Percentiles rank a stretch among this genome's conserved stretches.
These are phyloP conservation scores for Amanita pallidorosea DNA, from an alignment of 768 basidiomycete genomes.

Conservation along the genomic window DNA sequence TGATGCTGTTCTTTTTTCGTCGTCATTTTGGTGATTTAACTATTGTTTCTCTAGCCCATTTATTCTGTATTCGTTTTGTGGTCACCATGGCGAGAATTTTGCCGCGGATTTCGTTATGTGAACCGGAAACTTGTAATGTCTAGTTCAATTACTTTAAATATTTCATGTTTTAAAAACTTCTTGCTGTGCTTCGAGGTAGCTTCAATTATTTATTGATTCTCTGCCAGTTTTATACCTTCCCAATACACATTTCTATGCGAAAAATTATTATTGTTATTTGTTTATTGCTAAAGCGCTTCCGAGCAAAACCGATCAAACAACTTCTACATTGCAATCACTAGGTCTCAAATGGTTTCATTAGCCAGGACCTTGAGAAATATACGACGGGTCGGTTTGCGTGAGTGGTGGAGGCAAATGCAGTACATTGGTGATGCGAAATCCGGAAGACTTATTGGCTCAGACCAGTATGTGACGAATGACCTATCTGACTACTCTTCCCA, in stretches of 20 bases:
- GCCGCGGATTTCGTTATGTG: background rate
- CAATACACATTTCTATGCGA: too few relatives aligned
- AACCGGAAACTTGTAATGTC: conserved; percentile 1
- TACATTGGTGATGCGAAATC: conserved; percentile 93
- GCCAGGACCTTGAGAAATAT: conserved; percentile 68
- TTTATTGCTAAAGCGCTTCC: conserved; percentile 4
- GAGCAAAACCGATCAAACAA: conserved; percentile 23
- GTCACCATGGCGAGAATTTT: background rate
- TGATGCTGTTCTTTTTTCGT: background rate
- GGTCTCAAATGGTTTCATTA: conserved; percentile 52
- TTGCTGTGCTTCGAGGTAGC: background rate
- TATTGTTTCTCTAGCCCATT: background rate
- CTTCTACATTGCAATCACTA: conserved; percentile 2
- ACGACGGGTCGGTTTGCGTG: conserved; percentile 62
- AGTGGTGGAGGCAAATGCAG: conserved; percentile 89
- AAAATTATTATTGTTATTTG: too few relatives aligned
- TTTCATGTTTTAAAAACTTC: background rate
- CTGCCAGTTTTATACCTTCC: too few relatives aligned
- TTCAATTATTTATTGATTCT: background rate
- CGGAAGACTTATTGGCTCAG: conserved; percentile 63
- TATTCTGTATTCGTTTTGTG: conserved; percentile 1
- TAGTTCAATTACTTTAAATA: background rate
- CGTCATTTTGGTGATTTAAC: background rate
- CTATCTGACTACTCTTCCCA: background rate
- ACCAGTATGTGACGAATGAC: conserved; percentile 54